Evolutionary conservation across 768 basidiomycete species (phyloP).

Genomic region (Naganishia kalamii): DNA sequence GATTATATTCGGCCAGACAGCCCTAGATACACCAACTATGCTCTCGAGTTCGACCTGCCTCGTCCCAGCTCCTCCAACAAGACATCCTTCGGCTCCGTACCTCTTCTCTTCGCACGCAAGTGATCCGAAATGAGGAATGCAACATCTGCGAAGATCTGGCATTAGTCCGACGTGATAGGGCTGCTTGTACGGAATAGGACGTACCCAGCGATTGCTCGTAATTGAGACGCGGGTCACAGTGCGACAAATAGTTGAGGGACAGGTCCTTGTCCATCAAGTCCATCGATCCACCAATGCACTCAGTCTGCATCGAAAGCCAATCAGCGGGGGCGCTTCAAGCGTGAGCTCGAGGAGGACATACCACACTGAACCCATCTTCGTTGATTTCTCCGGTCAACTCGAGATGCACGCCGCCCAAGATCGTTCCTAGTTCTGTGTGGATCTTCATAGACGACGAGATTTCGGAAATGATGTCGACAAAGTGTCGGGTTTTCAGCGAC

Average conservation of each 20-base stretch:
- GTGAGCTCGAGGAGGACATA: slow-evolving; percentile 22
- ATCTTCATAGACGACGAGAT: slow-evolving; percentile 73
- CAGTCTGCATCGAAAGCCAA: slow-evolving; percentile 54
- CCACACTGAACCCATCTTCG: slow-evolving; percentile 81
- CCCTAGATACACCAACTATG: too few relatives aligned
- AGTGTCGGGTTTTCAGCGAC: slow-evolving; percentile 80
- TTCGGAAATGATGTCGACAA: slow-evolving; percentile 76
- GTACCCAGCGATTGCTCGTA: slow-evolving; percentile 88
- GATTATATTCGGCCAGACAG: too few relatives aligned
- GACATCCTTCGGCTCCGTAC: slow-evolving; percentile 41
- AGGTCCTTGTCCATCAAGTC: slow-evolving; percentile 81
- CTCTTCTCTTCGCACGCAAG: slow-evolving; percentile 61
- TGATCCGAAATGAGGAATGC: slow-evolving; percentile 79
- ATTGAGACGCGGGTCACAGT: slow-evolving; percentile 90
- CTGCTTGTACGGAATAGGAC: slow-evolving; percentile 44
- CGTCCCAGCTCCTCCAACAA: slow-evolving; percentile 35
- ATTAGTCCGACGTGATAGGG: too few relatives aligned
- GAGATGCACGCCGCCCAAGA: slow-evolving; percentile 72
- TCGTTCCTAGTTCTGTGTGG: slow-evolving; percentile 66
- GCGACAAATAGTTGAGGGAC: slow-evolving; percentile 83
- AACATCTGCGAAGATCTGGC: slow-evolving; percentile 53
- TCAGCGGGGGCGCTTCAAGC: background rate
- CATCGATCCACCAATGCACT: slow-evolving; percentile 96
- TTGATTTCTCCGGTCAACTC: slow-evolving; percentile 89
- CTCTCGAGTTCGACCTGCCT: slow-evolving; percentile 21